Percentiles rank a stretch among this genome's conserved stretches.
These are phyloP conservation scores for Fraxinus nigra DNA, from an alignment of 305 asterid genomes.

Conservation along the genomic window DNA sequence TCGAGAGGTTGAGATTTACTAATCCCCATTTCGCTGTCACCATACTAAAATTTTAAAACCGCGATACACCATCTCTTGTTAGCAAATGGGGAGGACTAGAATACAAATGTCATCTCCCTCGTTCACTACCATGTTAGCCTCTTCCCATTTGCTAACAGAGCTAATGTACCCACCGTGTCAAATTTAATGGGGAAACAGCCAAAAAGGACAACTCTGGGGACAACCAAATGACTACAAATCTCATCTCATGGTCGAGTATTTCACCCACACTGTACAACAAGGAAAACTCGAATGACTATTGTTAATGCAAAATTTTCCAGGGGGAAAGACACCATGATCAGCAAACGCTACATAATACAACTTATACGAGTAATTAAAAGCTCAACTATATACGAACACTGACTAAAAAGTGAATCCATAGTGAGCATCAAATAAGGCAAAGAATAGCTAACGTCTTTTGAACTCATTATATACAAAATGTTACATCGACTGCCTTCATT, in stretches of 20 bases:
- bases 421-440: background rate
- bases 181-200: background rate
- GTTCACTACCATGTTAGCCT: background rate
- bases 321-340: background rate
- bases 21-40: background rate
- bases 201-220: background rate
- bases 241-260: background rate
- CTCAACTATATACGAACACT: background rate
- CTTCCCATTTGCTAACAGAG: background rate
- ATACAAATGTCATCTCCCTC: background rate
- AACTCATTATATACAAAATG: constrained; percentile 45
- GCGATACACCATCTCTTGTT: background rate
- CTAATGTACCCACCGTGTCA: background rate
- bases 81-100: background rate
- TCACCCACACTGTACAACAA: background rate
- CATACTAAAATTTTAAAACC: background rate
- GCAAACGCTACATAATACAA: background rate
- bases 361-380: background rate
- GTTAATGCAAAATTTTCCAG: background rate
- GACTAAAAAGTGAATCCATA: background rate
- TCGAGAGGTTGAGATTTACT: background rate
- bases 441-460: constrained; percentile 22
- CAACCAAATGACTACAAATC: background rate
- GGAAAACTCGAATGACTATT: background rate
- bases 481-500: constrained; percentile 44